Evolutionary conservation across 2,329 filamentous ascomycete genomes (phyloP).

Genomic region (Epicoccum sorghinum): DNA sequence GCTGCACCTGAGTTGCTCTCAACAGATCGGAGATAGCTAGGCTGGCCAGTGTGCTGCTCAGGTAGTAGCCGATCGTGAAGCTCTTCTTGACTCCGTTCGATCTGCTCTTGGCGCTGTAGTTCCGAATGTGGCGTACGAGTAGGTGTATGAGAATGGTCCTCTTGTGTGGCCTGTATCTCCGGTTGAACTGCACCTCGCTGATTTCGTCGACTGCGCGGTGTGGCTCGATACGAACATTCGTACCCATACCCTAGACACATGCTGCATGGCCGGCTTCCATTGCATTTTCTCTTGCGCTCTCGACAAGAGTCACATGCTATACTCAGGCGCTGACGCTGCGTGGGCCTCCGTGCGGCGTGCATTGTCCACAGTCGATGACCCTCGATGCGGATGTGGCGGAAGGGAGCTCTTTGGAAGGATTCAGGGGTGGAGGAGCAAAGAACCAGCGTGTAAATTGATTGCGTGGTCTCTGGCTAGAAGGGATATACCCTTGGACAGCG

Average conservation of each 20-base stretch:
- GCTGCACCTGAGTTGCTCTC: constrained; percentile 5
- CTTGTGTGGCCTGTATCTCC: background rate
- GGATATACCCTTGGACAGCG: too few relatives aligned
- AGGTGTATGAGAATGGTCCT: background rate
- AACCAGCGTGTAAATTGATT: too few relatives aligned
- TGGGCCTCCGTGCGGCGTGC: background rate
- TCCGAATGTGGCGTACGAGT: background rate
- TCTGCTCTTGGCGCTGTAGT: background rate
- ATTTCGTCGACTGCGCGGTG: constrained; percentile 2
- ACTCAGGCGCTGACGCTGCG: constrained; percentile 2
- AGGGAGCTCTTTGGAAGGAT: too few relatives aligned
- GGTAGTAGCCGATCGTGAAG: background rate
- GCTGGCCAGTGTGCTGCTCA: background rate
- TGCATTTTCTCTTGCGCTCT: constrained; percentile 8
- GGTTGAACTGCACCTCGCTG: background rate
- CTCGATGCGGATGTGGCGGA: too few relatives aligned
- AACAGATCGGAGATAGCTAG: background rate
- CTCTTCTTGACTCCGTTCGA: background rate
- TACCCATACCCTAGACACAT: constrained; percentile 10
- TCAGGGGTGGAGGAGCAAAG: too few relatives aligned
- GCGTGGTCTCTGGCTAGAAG: too few relatives aligned
- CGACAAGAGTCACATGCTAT: constrained; percentile 7
- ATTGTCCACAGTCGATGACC: background rate
- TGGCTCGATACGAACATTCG: constrained; percentile 4
- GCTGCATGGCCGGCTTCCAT: constrained; percentile 1